Evolutionary conservation across 139 green algal genomes (phyloP).

Genomic region (Medakamo hakoo): DNA sequence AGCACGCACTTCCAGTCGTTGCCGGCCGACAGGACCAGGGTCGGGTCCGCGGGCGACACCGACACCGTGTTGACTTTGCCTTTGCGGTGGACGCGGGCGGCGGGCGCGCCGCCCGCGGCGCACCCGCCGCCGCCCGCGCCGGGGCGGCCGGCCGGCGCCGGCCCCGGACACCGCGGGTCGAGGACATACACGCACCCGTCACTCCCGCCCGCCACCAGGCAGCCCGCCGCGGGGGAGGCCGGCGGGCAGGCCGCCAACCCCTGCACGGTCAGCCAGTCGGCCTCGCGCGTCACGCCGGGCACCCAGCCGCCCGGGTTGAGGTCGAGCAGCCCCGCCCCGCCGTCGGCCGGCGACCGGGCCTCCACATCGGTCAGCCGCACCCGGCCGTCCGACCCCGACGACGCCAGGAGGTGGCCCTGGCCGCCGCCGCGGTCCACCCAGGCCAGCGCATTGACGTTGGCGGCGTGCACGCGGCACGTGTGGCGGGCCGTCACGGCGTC

Average conservation of each 20-base stretch:
- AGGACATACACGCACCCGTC: conserved; percentile 36
- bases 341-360: neutral
- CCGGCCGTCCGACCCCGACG: neutral
- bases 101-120: no score
- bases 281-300: conserved; percentile 18
- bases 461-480: neutral
- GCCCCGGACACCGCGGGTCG: conserved; percentile 19
- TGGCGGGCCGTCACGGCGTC: conserved; percentile 23
- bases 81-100: conserved; percentile 16
- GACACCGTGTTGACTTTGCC: conserved; percentile 30
- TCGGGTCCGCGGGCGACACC: conserved; percentile 43
- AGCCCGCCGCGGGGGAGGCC: neutral
- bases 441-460: neutral
- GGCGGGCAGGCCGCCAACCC: neutral
- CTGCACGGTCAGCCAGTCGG: conserved; percentile 1
- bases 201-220: conserved; percentile 43
- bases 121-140: no score
- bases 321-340: conserved; percentile 23
- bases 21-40: conserved; percentile 53
- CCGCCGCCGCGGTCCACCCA: neutral
- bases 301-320: conserved; percentile 55
- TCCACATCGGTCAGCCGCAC: neutral
- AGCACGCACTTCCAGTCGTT: conserved; percentile 62
- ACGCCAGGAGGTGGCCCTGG: neutral
- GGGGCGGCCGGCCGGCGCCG: neutral